phyloP scores from a whole-genome alignment of 192 early-diverging fungal genomes.

The Backusella westeae region DNA sequence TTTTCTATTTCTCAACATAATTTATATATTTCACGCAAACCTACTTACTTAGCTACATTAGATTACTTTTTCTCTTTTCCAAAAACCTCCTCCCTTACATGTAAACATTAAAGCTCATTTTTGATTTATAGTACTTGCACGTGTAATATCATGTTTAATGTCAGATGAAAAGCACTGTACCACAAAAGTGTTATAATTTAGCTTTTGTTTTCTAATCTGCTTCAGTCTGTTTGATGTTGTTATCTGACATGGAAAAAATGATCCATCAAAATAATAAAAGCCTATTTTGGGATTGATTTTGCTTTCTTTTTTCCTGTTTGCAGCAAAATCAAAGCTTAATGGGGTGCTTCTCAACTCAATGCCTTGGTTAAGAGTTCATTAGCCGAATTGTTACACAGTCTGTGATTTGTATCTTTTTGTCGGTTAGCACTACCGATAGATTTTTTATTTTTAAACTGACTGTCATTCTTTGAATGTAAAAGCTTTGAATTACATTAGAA shows the following conservation, averaged over 20 bases:
- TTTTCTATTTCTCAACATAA: not conserved
- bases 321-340: not conserved
- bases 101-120: conserved; percentile 8
- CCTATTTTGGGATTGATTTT: not conserved
- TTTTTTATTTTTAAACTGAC: not conserved
- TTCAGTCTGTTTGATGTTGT: not conserved
- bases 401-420: not conserved
- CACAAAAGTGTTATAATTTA: not conserved
- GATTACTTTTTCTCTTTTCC: not conserved
- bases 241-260: not conserved
- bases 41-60: conserved; percentile 5
- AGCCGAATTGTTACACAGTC: not conserved
- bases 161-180: not conserved
- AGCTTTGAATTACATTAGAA: not conserved
- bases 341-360: not conserved
- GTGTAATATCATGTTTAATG: conserved; percentile 7
- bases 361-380: not conserved
- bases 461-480: not conserved
- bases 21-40: not conserved
- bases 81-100: not conserved
- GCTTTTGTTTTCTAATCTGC: not conserved
- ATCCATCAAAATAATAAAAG: too few species aligned
- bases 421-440: not conserved
- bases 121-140: conserved; percentile 6
- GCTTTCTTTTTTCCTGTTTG: not conserved